phyloP scores from a whole-genome alignment of 495 filamentous ascomycete species.

The Usnea hakonensis region DNA sequence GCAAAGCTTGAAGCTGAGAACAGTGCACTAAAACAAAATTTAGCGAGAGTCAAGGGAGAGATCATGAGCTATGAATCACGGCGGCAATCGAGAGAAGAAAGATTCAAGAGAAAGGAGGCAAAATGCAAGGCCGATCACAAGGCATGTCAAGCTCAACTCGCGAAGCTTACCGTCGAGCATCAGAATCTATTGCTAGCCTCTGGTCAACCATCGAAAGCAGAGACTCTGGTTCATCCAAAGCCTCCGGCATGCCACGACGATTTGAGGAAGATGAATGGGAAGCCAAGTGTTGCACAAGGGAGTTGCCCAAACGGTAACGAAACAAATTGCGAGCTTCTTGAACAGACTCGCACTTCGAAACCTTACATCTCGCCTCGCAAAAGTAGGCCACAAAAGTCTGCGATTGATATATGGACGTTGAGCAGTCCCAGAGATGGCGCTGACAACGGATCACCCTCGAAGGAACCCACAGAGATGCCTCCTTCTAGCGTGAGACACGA shows the following conservation, averaged over 20 bases:
- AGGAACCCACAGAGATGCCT: conserved; percentile 11
- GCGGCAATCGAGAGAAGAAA: conserved; percentile 45
- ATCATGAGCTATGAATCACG: conserved; percentile 45
- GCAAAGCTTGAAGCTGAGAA: conserved; percentile 53
- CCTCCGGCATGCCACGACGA: background rate
- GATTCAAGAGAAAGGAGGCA: conserved; percentile 40
- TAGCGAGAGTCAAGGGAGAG: conserved; percentile 47
- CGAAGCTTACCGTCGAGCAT: conserved; percentile 16
- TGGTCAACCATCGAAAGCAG: conserved; percentile 28
- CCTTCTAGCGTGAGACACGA: conserved; percentile 20
- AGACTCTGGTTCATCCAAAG: conserved; percentile 25
- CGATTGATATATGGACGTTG: conserved; percentile 24
- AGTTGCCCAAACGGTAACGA: conserved; percentile 27
- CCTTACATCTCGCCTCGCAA: conserved; percentile 15
- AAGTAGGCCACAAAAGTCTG: conserved; percentile 22
- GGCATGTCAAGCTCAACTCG: conserved; percentile 37
- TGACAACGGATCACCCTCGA: background rate
- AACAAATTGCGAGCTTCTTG: conserved; percentile 28
- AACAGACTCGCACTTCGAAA: conserved; percentile 3
- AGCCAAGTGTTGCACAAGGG: conserved; percentile 34
- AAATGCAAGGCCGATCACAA: conserved; percentile 42
- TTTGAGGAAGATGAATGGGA: background rate
- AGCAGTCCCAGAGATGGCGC: conserved; percentile 14
- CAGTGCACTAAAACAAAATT: conserved; percentile 41
- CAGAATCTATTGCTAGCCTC: conserved; percentile 10